Evolutionary conservation across 2,329 filamentous ascomycete species (phyloP).

Genomic region (Calonectria fujianensis): DNA sequence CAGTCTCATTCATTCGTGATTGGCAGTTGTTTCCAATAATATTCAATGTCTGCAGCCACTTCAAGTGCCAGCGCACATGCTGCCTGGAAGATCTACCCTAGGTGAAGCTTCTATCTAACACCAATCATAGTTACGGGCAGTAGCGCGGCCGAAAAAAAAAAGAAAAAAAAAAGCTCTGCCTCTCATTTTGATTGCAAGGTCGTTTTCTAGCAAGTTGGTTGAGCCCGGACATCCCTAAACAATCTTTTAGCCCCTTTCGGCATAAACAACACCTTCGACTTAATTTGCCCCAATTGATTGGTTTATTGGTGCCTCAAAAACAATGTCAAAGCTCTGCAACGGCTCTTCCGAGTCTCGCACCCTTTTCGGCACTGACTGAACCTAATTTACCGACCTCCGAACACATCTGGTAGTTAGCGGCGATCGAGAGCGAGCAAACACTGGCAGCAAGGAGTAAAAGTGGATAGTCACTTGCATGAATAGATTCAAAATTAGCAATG

Average conservation of each 20-base stretch:
- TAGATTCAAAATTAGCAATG: not conserved
- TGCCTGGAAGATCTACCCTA: not conserved
- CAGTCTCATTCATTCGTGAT: not conserved
- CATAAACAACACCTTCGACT: not conserved
- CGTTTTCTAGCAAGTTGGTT: not conserved
- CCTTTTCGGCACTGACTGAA: not conserved
- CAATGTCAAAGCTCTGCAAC: slow-evolving; percentile 8
- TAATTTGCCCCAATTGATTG: not conserved
- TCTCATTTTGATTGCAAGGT: slow-evolving; percentile 28
- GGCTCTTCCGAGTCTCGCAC: not conserved
- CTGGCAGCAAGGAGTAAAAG: slow-evolving; percentile 11
- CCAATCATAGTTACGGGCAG: not conserved
- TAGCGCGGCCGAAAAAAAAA: slow-evolving; percentile 13
- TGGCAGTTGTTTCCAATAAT: not conserved
- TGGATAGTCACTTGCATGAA: slow-evolving; percentile 12
- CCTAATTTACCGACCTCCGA: not conserved
- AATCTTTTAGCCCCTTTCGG: slow-evolving; percentile 24
- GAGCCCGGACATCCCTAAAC: slow-evolving; percentile 9
- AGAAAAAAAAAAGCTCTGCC: slow-evolving; percentile 13
- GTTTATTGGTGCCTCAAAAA: slow-evolving; percentile 15
- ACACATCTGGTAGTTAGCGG: not conserved
- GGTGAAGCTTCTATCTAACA: no score
- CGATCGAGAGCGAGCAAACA: not conserved
- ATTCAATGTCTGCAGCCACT: not conserved
- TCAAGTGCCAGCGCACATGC: not conserved